Evolutionary conservation across 1,284 basidiomycete species (phyloP).

Genomic region (Microbotryum violaceum): DNA sequence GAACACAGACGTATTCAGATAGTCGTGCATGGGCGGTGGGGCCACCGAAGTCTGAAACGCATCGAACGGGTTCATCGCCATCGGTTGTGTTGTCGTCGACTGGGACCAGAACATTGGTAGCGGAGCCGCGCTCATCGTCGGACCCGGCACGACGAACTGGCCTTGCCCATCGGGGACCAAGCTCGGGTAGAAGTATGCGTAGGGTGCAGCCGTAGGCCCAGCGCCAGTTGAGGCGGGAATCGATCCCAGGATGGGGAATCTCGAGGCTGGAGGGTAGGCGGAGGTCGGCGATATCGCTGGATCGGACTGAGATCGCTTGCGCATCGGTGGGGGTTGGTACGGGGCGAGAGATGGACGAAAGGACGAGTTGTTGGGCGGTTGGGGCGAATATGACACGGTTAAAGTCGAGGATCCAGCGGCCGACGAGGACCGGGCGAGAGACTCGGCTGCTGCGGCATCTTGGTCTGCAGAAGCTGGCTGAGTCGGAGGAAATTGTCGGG

Average conservation of each 20-base stretch:
- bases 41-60: not conserved
- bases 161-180: too few species aligned
- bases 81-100: not conserved
- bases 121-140: not conserved
- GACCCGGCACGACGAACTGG: conserved; percentile 6
- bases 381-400: too few species aligned
- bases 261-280: not conserved
- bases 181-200: too few species aligned
- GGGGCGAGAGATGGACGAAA: not conserved
- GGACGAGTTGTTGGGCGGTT: too few species aligned
- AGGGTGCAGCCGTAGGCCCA: too few species aligned
- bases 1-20: not conserved
- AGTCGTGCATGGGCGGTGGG: conserved; percentile 2
- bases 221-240: not conserved
- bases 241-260: not conserved
- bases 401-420: too few species aligned
- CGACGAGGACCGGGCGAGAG: too few species aligned
- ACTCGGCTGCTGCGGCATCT: too few species aligned
- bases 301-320: conserved; percentile 22
- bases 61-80: conserved; percentile 4
- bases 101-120: not conserved
- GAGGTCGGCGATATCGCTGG: conserved; percentile 7
- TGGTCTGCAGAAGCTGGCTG: too few species aligned
- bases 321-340: not conserved
- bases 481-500: too few species aligned